Conservation (phyloP, 2,329 filamentous ascomycete species). For the Beauveria sp. region DNA sequence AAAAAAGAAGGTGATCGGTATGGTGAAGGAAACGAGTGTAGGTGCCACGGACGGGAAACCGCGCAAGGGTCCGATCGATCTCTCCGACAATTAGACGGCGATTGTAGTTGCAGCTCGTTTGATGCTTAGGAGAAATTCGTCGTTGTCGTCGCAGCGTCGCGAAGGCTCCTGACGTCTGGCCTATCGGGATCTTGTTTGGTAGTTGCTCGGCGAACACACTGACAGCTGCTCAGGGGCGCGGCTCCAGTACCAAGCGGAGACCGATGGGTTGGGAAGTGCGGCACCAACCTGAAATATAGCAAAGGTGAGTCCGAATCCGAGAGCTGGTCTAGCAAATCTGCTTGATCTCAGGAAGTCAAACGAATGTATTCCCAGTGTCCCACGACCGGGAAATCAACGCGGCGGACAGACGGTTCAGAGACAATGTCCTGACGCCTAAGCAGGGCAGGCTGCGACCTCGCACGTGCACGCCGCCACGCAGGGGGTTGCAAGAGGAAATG, state of each 20-base stretch:
- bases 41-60: not conserved
- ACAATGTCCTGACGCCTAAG: not conserved
- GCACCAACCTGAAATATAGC: not conserved
- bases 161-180: constrained; percentile 9
- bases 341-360: not conserved
- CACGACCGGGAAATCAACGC: not conserved
- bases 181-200: not conserved
- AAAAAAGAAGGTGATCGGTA: not conserved
- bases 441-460: not conserved
- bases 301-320: not conserved
- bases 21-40: constrained; percentile 2
- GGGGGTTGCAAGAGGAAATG: not conserved
- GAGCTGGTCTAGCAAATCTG: not conserved
- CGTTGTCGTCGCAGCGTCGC: not conserved
- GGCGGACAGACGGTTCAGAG: not conserved
- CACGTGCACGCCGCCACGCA: not conserved
- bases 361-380: not conserved
- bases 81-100: not conserved
- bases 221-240: not conserved
- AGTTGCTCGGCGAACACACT: constrained; percentile 8
- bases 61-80: not conserved
- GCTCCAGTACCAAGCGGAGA: not conserved
- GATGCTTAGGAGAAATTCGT: not conserved
- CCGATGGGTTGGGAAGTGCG: not conserved
- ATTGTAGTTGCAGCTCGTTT: not conserved